Evolutionary conservation across 2,329 filamentous ascomycete species (phyloP), one percentile per base, ranked within the genome.

Genomic region (Fusarium udum): DNA sequence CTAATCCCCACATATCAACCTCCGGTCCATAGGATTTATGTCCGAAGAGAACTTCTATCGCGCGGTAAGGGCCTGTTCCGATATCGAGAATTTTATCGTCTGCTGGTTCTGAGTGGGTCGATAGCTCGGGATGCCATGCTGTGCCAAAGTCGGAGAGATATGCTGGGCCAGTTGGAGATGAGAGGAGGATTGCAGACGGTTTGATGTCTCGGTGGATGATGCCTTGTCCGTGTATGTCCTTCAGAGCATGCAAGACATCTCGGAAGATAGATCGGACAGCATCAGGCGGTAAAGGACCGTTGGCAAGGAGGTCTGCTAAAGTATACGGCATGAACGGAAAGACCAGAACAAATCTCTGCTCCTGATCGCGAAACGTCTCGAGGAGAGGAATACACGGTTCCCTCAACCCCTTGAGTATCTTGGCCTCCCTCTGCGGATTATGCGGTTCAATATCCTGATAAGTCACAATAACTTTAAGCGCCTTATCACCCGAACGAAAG

Each of bases 171-270:
- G 87, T 84, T 1, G 88, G 84, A 0, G 91, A 90, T 46, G 87
- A 84, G 51, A 97, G 87, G 14, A 98, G 85, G 40, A 99, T 88
- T 60, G 97, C 97, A 0, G 94, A 95, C 2, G 96, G 96, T 79
- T 99, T 99, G 79, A 99, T 85, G 79, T 99, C 96, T 64, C 96
- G 91, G 80, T 99, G 96, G 61, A 99, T 92, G 65, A 99, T 95
- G 13, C 90, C 92, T 31, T 90, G 83, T 13, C 81, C 75, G 80
- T 99, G 96, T 5, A 98, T 85, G 75, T 93, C 87, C 4, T 83
- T 84, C 5, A 99, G 87, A 8, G 90, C 95, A 7, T 83, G 81
- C 78, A 98, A 92, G 12, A 96, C 79, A 74, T 95, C 91, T 16
- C 66, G 83, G 82, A 87, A 96, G 80, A 85, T 89, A 28, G 79